A percentile compares a stretch with the other conserved stretches of the same genome.
Conservation (phyloP, 345 rosid species). For the Turritis glabra region DNA sequence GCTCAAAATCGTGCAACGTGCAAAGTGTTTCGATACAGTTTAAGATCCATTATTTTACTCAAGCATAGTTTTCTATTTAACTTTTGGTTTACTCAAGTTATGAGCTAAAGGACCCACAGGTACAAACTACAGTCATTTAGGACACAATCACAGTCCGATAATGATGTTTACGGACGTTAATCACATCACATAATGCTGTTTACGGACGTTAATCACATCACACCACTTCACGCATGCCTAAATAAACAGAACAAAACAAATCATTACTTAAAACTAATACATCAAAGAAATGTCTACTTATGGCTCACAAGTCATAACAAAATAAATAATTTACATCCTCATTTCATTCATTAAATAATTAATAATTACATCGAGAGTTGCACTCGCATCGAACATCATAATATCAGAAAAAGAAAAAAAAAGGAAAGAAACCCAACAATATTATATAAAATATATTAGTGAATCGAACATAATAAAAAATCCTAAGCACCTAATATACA, state of each 20-base stretch:
- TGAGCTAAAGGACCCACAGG: constrained; percentile 19
- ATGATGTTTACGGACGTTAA: constrained; percentile 25
- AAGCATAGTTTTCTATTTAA: too few relatives aligned
- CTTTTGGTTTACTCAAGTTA: neutral
- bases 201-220: constrained; percentile 26
- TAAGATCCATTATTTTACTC: neutral
- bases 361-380: constrained; percentile 9
- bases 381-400: constrained; percentile 11
- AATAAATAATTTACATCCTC: constrained; percentile 23
- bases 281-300: too few relatives aligned
- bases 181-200: constrained; percentile 32
- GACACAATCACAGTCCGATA: constrained; percentile 15
- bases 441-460: neutral
- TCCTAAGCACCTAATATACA: constrained; percentile 16
- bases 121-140: constrained; percentile 12
- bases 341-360: constrained; percentile 14
- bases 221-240: constrained; percentile 34
- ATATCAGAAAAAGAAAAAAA: neutral
- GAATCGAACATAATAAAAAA: neutral
- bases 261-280: neutral
- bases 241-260: neutral
- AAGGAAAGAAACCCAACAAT: neutral
- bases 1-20: constrained; percentile 12
- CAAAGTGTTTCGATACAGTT: neutral
- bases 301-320: neutral